phyloP scores from a whole-genome alignment of 805 yeast genomes.

The Saturnispora sekii region DNA sequence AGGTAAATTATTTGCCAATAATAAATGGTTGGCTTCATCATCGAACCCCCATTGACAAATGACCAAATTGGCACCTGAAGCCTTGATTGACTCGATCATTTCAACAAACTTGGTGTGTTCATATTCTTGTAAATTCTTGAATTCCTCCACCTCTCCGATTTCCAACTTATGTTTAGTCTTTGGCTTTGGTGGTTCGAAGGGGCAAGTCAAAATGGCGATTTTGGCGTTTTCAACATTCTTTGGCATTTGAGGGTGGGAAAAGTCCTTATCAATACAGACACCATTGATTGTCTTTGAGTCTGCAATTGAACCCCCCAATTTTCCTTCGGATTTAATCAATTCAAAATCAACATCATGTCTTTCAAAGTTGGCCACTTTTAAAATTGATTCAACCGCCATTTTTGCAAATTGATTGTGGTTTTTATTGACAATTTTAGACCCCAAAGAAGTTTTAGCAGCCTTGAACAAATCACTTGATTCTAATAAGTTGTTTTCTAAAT shows the following conservation, averaged over 20 bases:
- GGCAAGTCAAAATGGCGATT: constrained; percentile 93
- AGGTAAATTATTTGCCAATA: constrained; percentile 79
- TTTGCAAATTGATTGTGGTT: constrained; percentile 88
- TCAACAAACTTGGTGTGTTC: constrained; percentile 85
- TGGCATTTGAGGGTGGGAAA: constrained; percentile 98
- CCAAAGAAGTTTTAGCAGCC: constrained; percentile 92
- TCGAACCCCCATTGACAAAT: constrained; percentile 99
- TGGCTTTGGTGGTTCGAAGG: constrained; percentile 99
- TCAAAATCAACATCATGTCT: constrained; percentile 96
- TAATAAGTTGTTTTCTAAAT: constrained; percentile 22
- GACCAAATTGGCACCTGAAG: constrained; percentile 89
- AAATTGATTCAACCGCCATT: constrained; percentile 95
- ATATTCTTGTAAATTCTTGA: constrained; percentile 79
- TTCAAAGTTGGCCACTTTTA: constrained; percentile 82
- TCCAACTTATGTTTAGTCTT: constrained; percentile 96
- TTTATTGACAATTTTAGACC: constrained; percentile 92
- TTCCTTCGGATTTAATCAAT: constrained; percentile 88
- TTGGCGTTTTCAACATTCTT: constrained; percentile 69
- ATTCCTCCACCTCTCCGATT: constrained; percentile 89
- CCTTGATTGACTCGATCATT: constrained; percentile 82
- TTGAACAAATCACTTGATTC: constrained; percentile 55
- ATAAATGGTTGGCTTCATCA: constrained; percentile 93
- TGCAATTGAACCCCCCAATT: constrained; percentile 87
- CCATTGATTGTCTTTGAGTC: constrained; percentile 84
- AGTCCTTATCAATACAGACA: constrained; percentile 90